These are phyloP conservation scores for Cryptosporidium xiaoi DNA, from an alignment of 169 alveolate genomes.

Conservation along the genomic window DNA sequence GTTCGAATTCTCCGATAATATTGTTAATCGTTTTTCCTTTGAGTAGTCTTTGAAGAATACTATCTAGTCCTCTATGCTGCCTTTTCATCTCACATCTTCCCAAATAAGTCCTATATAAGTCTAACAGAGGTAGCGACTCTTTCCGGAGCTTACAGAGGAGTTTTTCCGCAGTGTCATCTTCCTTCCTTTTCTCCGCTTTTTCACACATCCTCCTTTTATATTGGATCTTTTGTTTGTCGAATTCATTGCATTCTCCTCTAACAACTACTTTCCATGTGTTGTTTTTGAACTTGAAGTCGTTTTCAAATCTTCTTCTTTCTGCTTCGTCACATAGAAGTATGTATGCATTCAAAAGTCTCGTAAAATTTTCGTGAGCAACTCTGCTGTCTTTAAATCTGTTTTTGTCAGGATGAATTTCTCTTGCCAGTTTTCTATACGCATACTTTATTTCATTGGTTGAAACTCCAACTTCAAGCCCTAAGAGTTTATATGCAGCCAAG, in stretches of 20 bases:
- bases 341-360: slow-evolving; percentile 35
- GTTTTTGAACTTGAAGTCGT: background rate
- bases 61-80: background rate
- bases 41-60: background rate
- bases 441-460: slow-evolving; percentile 14
- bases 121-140: slow-evolving; percentile 5
- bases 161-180: background rate
- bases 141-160: background rate
- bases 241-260: background rate
- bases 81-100: background rate
- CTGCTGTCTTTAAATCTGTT: slow-evolving; percentile 7
- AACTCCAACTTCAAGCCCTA: slow-evolving; percentile 33
- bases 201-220: background rate
- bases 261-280: background rate
- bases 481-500: slow-evolving; percentile 30
- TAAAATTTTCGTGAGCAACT: slow-evolving; percentile 47
- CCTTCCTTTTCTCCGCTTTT: background rate
- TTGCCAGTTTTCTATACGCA: slow-evolving; percentile 40
- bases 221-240: background rate
- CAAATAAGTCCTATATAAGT: background rate
- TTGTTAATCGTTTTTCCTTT: background rate
- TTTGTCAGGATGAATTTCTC: slow-evolving; percentile 52
- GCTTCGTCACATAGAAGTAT: slow-evolving; percentile 27
- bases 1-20: background rate
- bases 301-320: slow-evolving; percentile 41